Percentiles rank a stretch among this genome's conserved stretches.
These are phyloP conservation scores for Colletotrichum noveboracense DNA, from an alignment of 2,329 filamentous ascomycete species.

Conservation along the genomic window DNA sequence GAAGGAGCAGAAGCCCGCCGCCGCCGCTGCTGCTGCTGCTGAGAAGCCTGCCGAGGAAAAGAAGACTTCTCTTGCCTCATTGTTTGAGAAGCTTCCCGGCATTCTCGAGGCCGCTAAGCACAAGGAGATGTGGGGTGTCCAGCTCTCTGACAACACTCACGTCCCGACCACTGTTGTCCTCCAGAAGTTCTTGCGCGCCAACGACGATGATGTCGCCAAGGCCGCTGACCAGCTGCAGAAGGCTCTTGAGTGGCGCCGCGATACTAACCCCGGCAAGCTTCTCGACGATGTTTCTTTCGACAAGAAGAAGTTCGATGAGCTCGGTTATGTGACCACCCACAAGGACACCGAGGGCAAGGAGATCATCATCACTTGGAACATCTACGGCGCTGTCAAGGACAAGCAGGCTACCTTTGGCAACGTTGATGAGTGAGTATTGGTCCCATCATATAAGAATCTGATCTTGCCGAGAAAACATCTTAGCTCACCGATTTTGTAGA, in stretches of 20 bases:
- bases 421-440: conserved; percentile 71
- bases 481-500: conserved; percentile 45
- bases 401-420: conserved; percentile 85
- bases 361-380: conserved; percentile 84
- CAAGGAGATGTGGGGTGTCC: conserved; percentile 87
- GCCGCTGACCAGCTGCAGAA: conserved; percentile 80
- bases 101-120: conserved; percentile 65
- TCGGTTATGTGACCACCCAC: conserved; percentile 84
- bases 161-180: conserved; percentile 83
- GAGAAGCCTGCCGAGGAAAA: conserved; percentile 20
- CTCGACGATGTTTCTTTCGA: conserved; percentile 68
- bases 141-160: conserved; percentile 61
- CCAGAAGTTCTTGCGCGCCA: conserved; percentile 93
- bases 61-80: conserved; percentile 51
- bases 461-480: neutral
- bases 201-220: conserved; percentile 74
- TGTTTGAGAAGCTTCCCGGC: conserved; percentile 62
- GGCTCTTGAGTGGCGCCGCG: conserved; percentile 83
- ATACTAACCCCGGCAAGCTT: conserved; percentile 73
- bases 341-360: conserved; percentile 60
- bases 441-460: neutral
- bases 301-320: conserved; percentile 72
- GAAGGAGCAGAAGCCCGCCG: conserved; percentile 29
- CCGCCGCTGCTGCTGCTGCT: neutral
- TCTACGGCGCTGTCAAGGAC: conserved; percentile 88